Evolutionary conservation across 768 basidiomycete genomes (phyloP).

Genomic region (Boletus sensibilis): DNA sequence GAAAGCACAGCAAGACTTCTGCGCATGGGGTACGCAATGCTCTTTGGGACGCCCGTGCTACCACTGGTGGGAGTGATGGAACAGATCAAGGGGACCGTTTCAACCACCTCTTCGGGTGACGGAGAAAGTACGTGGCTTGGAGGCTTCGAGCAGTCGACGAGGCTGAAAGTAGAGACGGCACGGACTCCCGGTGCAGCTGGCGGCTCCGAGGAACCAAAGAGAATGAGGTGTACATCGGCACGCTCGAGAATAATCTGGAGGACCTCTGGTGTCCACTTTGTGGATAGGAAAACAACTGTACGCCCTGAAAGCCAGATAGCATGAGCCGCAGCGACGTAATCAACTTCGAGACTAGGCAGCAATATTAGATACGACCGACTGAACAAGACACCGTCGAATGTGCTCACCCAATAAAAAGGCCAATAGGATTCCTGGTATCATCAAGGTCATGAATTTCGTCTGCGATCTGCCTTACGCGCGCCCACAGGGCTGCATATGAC

Average conservation of each 20-base stretch:
- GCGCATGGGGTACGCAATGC: slow-evolving; percentile 17
- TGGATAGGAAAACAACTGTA: slow-evolving; percentile 27
- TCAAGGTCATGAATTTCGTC: slow-evolving; percentile 25
- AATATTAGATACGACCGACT: neutral
- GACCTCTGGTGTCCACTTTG: slow-evolving; percentile 26
- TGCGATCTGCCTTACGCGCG: slow-evolving; percentile 28
- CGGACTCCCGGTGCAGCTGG: slow-evolving; percentile 7
- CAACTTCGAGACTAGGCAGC: slow-evolving; percentile 25
- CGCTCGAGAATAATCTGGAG: slow-evolving; percentile 23
- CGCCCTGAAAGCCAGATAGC: slow-evolving; percentile 32
- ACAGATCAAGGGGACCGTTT: slow-evolving; percentile 7
- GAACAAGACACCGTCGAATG: neutral
- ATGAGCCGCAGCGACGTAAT: slow-evolving; percentile 29
- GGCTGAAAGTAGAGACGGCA: slow-evolving; percentile 21
- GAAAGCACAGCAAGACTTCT: slow-evolving; percentile 14
- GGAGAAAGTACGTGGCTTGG: slow-evolving; percentile 13
- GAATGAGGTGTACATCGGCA: slow-evolving; percentile 21
- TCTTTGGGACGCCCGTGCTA: slow-evolving; percentile 23
- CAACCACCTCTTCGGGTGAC: slow-evolving; percentile 14
- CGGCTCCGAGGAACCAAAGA: slow-evolving; percentile 19
- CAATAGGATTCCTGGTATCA: slow-evolving; percentile 22
- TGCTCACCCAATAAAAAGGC: slow-evolving; percentile 26
- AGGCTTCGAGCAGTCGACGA: slow-evolving; percentile 14
- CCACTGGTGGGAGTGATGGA: slow-evolving; percentile 25
- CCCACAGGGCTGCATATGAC: slow-evolving; percentile 32